phyloP scores from a whole-genome alignment of 2,329 filamentous ascomycete species.

The Teratosphaeria zuluensis region DNA sequence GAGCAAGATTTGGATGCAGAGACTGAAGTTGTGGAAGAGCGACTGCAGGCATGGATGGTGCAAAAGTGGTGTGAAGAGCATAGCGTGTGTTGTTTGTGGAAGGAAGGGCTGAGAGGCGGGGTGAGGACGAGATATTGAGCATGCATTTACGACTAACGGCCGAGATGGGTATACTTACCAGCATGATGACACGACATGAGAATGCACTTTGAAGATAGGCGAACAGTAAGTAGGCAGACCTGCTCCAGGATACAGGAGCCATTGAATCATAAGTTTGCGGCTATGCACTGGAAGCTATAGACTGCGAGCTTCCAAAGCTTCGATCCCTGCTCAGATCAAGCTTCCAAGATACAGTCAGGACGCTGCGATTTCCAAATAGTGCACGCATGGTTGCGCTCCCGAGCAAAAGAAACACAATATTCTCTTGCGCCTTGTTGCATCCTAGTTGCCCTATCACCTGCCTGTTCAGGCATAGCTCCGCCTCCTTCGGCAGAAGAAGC shows the following conservation, averaged over 20 bases:
- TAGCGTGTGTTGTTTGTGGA: conserved; percentile 76
- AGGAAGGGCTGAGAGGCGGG: conserved; percentile 36
- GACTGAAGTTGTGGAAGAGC: conserved; percentile 17
- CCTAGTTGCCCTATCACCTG: not conserved
- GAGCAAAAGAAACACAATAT: not conserved
- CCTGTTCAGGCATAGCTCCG: not conserved
- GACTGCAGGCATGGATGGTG: conserved; percentile 47
- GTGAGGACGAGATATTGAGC: conserved; percentile 23
- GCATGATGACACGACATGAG: not conserved
- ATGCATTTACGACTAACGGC: not conserved
- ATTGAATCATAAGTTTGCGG: not conserved
- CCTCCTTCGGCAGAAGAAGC: not conserved
- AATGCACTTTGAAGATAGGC: not conserved
- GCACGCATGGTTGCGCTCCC: too few species aligned
- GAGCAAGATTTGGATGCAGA: conserved; percentile 5
- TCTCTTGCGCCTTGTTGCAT: not conserved
- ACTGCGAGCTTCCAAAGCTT: not conserved
- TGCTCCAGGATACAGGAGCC: not conserved
- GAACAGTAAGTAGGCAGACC: not conserved
- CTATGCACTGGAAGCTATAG: too few species aligned
- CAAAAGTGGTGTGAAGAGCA: conserved; percentile 85
- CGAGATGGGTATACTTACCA: not conserved
- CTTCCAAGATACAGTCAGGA: too few species aligned
- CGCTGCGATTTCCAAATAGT: too few species aligned
- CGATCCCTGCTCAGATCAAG: not conserved